Conservation (phyloP, 2,329 filamentous ascomycete species). For the Xylaria arbuscula region DNA sequence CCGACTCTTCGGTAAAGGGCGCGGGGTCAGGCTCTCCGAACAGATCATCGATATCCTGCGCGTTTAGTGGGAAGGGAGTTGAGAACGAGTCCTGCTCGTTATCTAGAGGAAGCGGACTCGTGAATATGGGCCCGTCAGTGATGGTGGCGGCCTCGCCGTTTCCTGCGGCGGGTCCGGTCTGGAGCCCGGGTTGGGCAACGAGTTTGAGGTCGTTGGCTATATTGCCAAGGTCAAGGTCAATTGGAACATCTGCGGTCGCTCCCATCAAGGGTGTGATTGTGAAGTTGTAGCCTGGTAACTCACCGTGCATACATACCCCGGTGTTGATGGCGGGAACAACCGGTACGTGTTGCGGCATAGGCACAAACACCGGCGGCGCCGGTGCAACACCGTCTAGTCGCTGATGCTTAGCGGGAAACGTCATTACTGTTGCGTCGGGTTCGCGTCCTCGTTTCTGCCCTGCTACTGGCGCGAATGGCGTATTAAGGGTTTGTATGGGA, state of each 20-base stretch:
- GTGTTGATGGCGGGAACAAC: background rate
- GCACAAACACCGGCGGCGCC: background rate
- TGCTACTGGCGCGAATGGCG: background rate
- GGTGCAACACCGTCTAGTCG: background rate
- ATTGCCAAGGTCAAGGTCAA: background rate
- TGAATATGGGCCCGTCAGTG: background rate
- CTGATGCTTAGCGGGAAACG: constrained; percentile 22
- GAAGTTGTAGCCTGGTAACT: background rate
- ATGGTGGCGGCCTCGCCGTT: background rate
- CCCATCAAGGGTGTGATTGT: background rate
- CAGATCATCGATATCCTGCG: background rate
- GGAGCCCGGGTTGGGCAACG: background rate
- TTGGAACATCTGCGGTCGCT: background rate
- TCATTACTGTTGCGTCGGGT: no score
- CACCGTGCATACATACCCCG: background rate
- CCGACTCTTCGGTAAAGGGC: no score
- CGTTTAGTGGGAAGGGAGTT: background rate
- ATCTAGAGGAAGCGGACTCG: no score
- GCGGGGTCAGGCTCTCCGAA: constrained; percentile 13
- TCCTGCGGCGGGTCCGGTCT: background rate
- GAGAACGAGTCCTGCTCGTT: background rate
- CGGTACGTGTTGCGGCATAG: background rate
- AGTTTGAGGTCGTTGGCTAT: background rate
- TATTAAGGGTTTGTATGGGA: background rate
- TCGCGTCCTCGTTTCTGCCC: constrained; percentile 17